Percentiles rank a stretch among this genome's conserved stretches.
These are phyloP conservation scores for Croton laevigatus DNA, from an alignment of 441 rosid species.

Conservation along the genomic window DNA sequence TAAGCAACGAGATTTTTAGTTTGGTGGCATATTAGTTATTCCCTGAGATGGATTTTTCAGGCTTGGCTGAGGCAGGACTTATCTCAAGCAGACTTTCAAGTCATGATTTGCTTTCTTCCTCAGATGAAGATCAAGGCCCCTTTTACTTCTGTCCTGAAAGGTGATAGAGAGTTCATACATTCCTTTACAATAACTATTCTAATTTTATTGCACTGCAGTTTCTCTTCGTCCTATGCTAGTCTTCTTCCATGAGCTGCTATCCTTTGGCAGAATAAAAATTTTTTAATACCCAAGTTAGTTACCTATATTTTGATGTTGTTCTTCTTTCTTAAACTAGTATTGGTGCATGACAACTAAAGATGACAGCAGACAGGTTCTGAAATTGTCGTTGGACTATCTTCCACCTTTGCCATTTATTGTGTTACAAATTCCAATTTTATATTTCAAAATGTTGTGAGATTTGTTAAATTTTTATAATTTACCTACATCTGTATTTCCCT, in stretches of 20 bases:
- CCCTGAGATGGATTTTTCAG: conserved; percentile 43
- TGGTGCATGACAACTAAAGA: conserved; percentile 8
- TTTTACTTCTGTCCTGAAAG: conserved; percentile 72
- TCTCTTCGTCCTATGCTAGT: conserved; percentile 10
- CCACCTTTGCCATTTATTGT: background rate
- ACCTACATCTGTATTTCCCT: conserved; percentile 21
- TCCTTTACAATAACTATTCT: conserved; percentile 12
- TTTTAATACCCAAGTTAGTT: background rate
- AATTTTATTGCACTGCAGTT: background rate
- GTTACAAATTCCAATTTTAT: background rate
- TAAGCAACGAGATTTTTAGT: background rate
- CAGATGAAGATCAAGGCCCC: conserved; percentile 38
- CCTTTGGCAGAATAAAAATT: background rate
- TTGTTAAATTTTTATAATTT: conserved; percentile 7
- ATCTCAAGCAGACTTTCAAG: conserved; percentile 89
- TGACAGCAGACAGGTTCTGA: background rate
- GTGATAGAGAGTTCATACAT: conserved; percentile 29
- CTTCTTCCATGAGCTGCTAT: conserved; percentile 2
- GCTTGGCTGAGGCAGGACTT: conserved; percentile 97
- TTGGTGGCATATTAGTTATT: conserved; percentile 16
- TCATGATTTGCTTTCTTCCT: conserved; percentile 46
- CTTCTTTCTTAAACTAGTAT: background rate
- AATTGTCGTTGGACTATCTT: background rate
- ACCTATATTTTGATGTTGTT: background rate
- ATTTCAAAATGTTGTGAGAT: conserved; percentile 3